Base-by-base conservation (phyloP, 768 basidiomycete genomes). In the Mycena leptocephala region DNA sequence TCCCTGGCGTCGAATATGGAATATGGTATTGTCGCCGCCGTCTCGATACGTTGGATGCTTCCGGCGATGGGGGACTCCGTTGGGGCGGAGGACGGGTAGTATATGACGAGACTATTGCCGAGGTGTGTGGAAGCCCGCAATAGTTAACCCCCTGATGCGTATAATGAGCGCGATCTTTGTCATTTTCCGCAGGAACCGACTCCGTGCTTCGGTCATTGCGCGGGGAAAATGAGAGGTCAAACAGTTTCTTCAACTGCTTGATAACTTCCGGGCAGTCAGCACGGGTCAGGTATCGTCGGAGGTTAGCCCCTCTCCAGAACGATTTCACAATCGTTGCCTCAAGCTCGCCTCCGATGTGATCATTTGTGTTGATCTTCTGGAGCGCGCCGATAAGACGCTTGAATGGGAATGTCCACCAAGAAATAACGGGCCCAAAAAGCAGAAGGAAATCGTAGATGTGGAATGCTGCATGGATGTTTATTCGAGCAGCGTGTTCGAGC, bases 371-470 rank as follows among this genome's bases (percentile, higher is more conserved):
- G 18, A 87, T 73, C 2, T 76, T 74, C 55, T 88, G 84, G 0
- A 88, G 67, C 5, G 65, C 69, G 5, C 87, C 84, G 35, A 88
- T 87, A 9, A 87, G 65, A 0, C 78, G 73, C 70, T 88, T 84
- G 68, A 86, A 87, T 0, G 84, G 84, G 70, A 86, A 88, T 14
- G 73, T 79, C 84, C 84, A 87, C 88, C 86, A 88, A 0, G 81
- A 82, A 1, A 74, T 78, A 0, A 85, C 76, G 7, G 86, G 85
- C 0, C 87, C 84, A 72, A 86, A 87, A 1, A 82, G 74, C 0
- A 79, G 14, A 0, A 86, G 69, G 56, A 85, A 86, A 14, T 86
- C 80, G n/a, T 79, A 73, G 6, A 88, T 53, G 65, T 87, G 87
- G 41, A 86, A 77, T 1, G 82, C 75, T 3, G 80, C 74, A 61